A percentile compares a stretch with the other conserved stretches of the same genome.
These are phyloP conservation scores for Solanum hybrid DNA, from an alignment of 305 asterid genomes.

Conservation along the genomic window DNA sequence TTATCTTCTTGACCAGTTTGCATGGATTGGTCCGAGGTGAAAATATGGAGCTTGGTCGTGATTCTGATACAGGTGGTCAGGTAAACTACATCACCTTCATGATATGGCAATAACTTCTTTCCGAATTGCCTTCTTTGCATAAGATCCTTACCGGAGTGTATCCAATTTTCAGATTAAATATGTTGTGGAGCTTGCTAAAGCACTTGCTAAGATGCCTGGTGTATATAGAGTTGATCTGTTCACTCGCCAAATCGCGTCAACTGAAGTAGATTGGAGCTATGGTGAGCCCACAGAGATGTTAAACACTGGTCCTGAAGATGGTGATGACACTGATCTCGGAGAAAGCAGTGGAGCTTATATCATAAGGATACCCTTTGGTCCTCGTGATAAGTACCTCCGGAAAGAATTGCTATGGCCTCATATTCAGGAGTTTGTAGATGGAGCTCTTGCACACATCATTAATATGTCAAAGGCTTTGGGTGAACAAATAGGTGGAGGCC, in stretches of 20 bases:
- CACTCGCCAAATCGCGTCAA: conserved; percentile 70
- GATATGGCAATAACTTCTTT: not conserved
- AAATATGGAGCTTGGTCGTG: conserved; percentile 97
- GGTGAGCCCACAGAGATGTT: conserved; percentile 91
- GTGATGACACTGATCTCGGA: conserved; percentile 37
- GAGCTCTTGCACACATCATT: conserved; percentile 65
- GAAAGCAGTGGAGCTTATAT: conserved; percentile 80
- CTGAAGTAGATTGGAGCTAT: conserved; percentile 82
- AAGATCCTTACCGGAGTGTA: not conserved
- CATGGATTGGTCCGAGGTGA: conserved; percentile 95
- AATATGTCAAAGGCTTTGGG: conserved; percentile 74
- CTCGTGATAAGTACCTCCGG: conserved; percentile 52
- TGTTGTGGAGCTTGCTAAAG: conserved; percentile 84
- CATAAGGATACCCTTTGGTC: conserved; percentile 74
- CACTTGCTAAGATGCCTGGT: conserved; percentile 72
- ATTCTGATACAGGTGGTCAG: conserved; percentile 97
- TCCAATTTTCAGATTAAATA: conserved; percentile 55
- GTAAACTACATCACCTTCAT: conserved; percentile 16
- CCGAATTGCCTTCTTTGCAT: not conserved
- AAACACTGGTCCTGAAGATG: conserved; percentile 41
- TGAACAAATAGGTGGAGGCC: conserved; percentile 61
- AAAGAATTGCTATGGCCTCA: conserved; percentile 79
- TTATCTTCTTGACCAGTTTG: conserved; percentile 36
- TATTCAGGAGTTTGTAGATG: conserved; percentile 77
- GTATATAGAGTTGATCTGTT: conserved; percentile 75